A percentile compares a stretch with the other conserved stretches of the same genome.
These are phyloP conservation scores for Euphorbia lathyris DNA, from an alignment of 345 rosid genomes.

Conservation along the genomic window DNA sequence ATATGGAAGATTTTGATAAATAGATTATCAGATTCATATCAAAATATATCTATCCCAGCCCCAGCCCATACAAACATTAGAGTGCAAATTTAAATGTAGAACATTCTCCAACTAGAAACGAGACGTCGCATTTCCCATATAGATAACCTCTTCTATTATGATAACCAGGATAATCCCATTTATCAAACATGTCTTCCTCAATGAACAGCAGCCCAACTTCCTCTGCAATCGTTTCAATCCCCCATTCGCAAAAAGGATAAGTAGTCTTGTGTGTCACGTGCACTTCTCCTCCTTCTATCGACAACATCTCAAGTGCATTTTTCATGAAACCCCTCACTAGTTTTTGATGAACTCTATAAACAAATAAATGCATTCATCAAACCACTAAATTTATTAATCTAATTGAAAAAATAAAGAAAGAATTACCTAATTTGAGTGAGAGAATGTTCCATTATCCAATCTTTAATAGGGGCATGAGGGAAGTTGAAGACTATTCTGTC, in stretches of 20 bases:
- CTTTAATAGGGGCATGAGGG: constrained; percentile 22
- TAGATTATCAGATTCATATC: too few species aligned
- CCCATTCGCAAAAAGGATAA: constrained; percentile 44
- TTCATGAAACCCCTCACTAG: constrained; percentile 44
- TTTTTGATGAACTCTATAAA: constrained; percentile 35
- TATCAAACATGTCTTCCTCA: constrained; percentile 17
- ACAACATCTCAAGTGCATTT: constrained; percentile 41
- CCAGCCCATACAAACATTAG: too few species aligned
- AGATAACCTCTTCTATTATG: constrained; percentile 49
- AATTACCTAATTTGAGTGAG: constrained; percentile 6
- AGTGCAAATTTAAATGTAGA: constrained; percentile 37
- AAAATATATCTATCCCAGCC: too few species aligned
- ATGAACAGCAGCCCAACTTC: constrained; percentile 30
- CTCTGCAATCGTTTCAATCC: constrained; percentile 29
- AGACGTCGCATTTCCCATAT: constrained; percentile 17
- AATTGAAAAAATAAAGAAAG: background rate
- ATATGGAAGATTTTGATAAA: too few species aligned
- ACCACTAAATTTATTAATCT: too few species aligned
- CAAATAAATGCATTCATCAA: too few species aligned
- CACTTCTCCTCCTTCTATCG: constrained; percentile 42
- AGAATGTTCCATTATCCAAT: background rate
- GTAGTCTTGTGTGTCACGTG: constrained; percentile 48
- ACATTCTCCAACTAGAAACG: constrained; percentile 39
- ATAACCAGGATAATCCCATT: constrained; percentile 44
- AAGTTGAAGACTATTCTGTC: constrained; percentile 35